These are phyloP conservation scores for Pseudocercospora fuligena DNA, from an alignment of 2,329 filamentous ascomycete genomes.

Conservation along the genomic window DNA sequence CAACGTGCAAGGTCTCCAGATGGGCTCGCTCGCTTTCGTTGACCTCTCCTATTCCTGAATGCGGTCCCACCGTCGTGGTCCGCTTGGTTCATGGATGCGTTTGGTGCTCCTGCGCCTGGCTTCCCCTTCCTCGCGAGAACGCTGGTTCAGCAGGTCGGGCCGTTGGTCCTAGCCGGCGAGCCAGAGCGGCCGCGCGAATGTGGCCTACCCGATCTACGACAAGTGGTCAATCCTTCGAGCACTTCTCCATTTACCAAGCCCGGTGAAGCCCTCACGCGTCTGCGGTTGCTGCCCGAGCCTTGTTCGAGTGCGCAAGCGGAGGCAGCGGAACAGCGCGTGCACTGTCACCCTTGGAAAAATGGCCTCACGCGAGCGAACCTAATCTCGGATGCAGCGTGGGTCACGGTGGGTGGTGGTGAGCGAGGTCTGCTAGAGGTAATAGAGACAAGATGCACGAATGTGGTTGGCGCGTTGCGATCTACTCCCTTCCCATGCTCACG, in stretches of 20 bases:
- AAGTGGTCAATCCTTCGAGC: neutral
- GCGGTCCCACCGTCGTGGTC: neutral
- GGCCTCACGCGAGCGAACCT: conserved; percentile 14
- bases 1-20: neutral
- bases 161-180: neutral
- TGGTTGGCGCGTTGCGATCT: conserved; percentile 6
- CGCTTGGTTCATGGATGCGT: conserved; percentile 3
- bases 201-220: neutral
- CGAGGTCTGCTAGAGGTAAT: conserved; percentile 10
- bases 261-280: too few relatives aligned
- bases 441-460: neutral
- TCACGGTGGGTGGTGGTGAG: neutral
- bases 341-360: neutral
- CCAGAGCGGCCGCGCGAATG: neutral
- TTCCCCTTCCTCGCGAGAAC: neutral
- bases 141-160: neutral
- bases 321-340: neutral
- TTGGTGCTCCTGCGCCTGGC: conserved; percentile 1
- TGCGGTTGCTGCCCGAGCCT: conserved; percentile 1
- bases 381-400: conserved; percentile 12
- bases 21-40: neutral
- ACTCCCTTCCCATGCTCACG: conserved; percentile 3
- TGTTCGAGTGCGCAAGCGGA: neutral
- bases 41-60: neutral
- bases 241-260: too few relatives aligned